Evolutionary conservation across 2,329 filamentous ascomycete species (phyloP).

Genomic region (Colletotrichum kahawae): DNA sequence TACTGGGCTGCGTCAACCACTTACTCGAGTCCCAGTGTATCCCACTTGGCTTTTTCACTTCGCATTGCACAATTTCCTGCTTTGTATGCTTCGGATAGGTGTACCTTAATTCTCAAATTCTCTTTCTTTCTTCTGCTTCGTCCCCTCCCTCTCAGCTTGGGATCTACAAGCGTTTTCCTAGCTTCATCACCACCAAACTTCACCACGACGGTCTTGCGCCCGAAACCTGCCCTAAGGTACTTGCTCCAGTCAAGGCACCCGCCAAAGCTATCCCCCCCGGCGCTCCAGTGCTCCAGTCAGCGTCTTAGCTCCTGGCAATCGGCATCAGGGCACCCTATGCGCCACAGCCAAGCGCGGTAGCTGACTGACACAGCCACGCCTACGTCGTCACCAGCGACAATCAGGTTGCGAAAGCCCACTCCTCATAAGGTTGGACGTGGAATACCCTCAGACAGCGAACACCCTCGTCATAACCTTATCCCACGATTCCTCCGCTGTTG

Average conservation of each 20-base stretch:
- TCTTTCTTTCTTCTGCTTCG: background rate
- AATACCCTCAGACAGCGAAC: slow-evolving; percentile 20
- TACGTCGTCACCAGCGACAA: slow-evolving; percentile 36
- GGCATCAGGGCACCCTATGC: slow-evolving; percentile 3
- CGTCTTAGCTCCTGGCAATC: slow-evolving; percentile 11
- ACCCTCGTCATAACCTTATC: slow-evolving; percentile 13
- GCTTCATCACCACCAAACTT: background rate
- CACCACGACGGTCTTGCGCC: background rate
- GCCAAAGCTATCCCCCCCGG: background rate
- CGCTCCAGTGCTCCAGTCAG: background rate
- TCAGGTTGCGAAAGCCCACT: slow-evolving; percentile 23
- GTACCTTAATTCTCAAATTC: background rate
- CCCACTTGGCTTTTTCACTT: slow-evolving; percentile 2
- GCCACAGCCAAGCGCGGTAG: slow-evolving; percentile 24
- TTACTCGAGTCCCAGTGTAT: background rate
- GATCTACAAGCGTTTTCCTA: background rate
- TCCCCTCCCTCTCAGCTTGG: background rate
- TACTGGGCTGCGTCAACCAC: background rate
- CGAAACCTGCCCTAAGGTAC: background rate
- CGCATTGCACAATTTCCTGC: slow-evolving; percentile 3
- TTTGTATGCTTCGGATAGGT: background rate
- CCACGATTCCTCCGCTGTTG: background rate
- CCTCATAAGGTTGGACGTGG: slow-evolving; percentile 21
- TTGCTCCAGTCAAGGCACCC: slow-evolving; percentile 3
- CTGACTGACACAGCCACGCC: slow-evolving; percentile 28